These are phyloP conservation scores for Didymella arachidicola DNA, from an alignment of 2,329 filamentous ascomycete species.

Conservation along the genomic window DNA sequence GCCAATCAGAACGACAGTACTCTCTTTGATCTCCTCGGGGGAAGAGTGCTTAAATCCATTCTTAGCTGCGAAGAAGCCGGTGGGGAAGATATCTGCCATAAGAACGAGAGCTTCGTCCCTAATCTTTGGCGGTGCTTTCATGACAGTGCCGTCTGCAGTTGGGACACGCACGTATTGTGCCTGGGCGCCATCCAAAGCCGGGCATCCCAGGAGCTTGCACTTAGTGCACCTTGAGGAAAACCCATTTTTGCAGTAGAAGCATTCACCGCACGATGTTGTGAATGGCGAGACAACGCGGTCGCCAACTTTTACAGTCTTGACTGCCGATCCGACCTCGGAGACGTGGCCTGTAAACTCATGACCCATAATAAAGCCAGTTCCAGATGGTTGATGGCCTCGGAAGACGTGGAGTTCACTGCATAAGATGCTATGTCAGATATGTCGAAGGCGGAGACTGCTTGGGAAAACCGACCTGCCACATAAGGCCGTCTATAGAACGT, in stretches of 20 bases:
- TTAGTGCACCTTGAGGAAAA: constrained; percentile 80
- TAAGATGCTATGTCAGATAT: constrained; percentile 17
- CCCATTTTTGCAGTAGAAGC: constrained; percentile 84
- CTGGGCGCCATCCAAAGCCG: constrained; percentile 76
- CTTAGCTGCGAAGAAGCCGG: constrained; percentile 80
- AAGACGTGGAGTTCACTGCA: constrained; percentile 83
- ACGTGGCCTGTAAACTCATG: constrained; percentile 88
- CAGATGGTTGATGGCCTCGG: constrained; percentile 78
- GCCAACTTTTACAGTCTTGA: constrained; percentile 74
- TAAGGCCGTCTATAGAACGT: constrained; percentile 67
- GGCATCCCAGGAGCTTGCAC: constrained; percentile 73
- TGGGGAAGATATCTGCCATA: constrained; percentile 93
- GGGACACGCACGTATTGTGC: constrained; percentile 80
- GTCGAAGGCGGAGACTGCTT: too few relatives aligned
- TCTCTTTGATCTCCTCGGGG: constrained; percentile 65
- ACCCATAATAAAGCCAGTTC: constrained; percentile 73
- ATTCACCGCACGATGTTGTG: constrained; percentile 68
- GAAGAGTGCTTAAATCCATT: constrained; percentile 75
- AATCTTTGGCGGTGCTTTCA: constrained; percentile 75
- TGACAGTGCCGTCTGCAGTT: constrained; percentile 79
- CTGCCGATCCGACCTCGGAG: constrained; percentile 69
- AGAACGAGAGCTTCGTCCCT: constrained; percentile 78
- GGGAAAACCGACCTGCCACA: constrained; percentile 75
- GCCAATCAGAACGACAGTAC: constrained; percentile 80
- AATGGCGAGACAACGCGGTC: constrained; percentile 86